Conservation (phyloP, 1,284 basidiomycete genomes). For the Boletus sp. region DNA sequence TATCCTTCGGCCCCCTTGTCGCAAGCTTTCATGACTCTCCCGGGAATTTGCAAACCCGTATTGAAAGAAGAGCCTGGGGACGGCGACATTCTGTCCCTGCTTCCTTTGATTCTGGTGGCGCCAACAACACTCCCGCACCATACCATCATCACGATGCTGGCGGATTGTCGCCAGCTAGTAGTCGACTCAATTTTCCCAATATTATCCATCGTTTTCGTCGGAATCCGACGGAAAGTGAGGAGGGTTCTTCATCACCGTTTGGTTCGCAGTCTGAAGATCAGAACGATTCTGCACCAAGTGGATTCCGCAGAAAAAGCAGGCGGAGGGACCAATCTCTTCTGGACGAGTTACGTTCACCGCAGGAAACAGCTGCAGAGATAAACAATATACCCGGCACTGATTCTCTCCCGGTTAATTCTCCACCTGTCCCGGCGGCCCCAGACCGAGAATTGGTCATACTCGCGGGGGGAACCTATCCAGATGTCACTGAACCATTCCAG, state of each 20-base stretch:
- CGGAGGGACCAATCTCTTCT: constrained; percentile 12
- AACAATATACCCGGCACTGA: constrained; percentile 9
- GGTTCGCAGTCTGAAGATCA: constrained; percentile 53
- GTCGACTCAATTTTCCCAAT: constrained; percentile 45
- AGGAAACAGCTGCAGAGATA: constrained; percentile 19
- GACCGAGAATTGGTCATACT: constrained; percentile 11
- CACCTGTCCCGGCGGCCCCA: not conserved
- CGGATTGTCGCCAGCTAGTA: constrained; percentile 47
- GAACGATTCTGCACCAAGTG: constrained; percentile 39
- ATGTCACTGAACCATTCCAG: constrained; percentile 25
- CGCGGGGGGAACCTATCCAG: constrained; percentile 3
- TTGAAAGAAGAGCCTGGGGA: constrained; percentile 46
- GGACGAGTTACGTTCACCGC: constrained; percentile 20
- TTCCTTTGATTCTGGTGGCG: constrained; percentile 39
- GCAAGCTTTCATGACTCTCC: constrained; percentile 46
- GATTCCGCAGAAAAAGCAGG: constrained; percentile 13
- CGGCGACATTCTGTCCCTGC: constrained; percentile 39
- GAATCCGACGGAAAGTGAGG: constrained; percentile 46
- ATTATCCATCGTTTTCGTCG: constrained; percentile 44
- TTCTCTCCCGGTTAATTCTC: constrained; percentile 12
- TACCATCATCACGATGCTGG: constrained; percentile 35
- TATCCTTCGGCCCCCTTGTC: constrained; percentile 52
- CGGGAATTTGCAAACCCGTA: constrained; percentile 49
- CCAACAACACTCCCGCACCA: constrained; percentile 41
- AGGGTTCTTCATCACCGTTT: constrained; percentile 48